Conservation (phyloP, 129 eudicot genomes). For the Calendula officinalis region DNA sequence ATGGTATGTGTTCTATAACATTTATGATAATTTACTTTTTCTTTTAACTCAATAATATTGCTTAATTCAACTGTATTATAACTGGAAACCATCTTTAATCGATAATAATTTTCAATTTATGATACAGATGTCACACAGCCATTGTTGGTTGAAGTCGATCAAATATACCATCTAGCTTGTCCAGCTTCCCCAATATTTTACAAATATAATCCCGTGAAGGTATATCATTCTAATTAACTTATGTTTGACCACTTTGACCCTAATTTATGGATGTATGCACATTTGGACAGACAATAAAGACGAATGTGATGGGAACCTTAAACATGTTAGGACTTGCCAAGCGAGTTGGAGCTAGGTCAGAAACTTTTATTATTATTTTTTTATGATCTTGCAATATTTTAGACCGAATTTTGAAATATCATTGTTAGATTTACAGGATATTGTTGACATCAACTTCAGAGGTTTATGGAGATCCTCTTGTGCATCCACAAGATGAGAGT, state of each 20-base stretch:
- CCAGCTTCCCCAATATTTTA: conserved; percentile 81
- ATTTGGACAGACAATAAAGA: conserved; percentile 70
- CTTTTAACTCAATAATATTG: too few species aligned
- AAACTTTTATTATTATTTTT: neutral
- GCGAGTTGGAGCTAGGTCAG: conserved; percentile 86
- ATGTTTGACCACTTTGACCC: neutral
- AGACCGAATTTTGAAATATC: neutral
- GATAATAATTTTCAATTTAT: neutral
- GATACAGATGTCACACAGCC: conserved; percentile 73
- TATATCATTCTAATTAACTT: conserved; percentile 22
- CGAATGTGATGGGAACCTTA: conserved; percentile 85
- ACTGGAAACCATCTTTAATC: too few species aligned
- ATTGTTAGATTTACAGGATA: conserved; percentile 43
- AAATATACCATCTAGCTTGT: conserved; percentile 82
- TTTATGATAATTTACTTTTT: neutral
- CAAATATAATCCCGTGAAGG: conserved; percentile 85
- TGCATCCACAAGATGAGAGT: conserved; percentile 83
- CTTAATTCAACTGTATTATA: too few species aligned
- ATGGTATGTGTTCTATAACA: conserved; percentile 44
- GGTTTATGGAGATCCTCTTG: conserved; percentile 93
- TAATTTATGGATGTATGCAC: neutral
- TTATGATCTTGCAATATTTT: neutral
- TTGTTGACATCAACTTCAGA: conserved; percentile 87
- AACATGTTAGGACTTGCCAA: conserved; percentile 94
- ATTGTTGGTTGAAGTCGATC: conserved; percentile 72